phyloP scores from a whole-genome alignment of 2,329 filamentous ascomycete species.

The Botrytis deweyae region DNA sequence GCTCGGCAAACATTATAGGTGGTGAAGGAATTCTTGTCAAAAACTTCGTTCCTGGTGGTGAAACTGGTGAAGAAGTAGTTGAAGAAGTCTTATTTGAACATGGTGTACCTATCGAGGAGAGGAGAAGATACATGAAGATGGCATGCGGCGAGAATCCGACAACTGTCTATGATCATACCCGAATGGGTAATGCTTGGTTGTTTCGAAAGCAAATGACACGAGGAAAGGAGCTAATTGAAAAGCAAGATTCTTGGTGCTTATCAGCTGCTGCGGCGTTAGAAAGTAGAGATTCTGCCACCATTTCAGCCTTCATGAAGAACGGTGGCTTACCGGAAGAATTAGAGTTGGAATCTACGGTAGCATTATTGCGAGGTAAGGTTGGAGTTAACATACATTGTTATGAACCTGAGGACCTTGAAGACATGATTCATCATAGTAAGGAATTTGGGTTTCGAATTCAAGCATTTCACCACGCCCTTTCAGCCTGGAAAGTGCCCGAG shows the following conservation, averaged over 20 bases:
- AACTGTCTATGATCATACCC: constrained; percentile 41
- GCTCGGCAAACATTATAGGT: constrained; percentile 47
- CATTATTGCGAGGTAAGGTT: constrained; percentile 44
- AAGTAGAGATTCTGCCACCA: constrained; percentile 28
- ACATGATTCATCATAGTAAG: constrained; percentile 45
- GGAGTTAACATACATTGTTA: constrained; percentile 49
- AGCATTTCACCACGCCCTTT: constrained; percentile 45
- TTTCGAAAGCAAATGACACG: constrained; percentile 44
- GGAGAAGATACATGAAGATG: constrained; percentile 47
- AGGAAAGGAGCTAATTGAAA: constrained; percentile 41
- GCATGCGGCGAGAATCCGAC: constrained; percentile 50
- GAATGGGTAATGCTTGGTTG: constrained; percentile 45
- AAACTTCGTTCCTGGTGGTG: constrained; percentile 42
- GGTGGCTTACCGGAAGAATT: constrained; percentile 40
- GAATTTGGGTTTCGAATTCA: constrained; percentile 46
- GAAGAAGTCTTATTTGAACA: constrained; percentile 46
- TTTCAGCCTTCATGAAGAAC: constrained; percentile 29
- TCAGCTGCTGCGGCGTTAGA: constrained; percentile 31
- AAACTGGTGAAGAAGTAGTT: constrained; percentile 42
- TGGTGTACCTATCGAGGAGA: constrained; percentile 39
- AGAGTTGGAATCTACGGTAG: constrained; percentile 44
- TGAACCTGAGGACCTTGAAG: constrained; percentile 46
- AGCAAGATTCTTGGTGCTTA: constrained; percentile 42
- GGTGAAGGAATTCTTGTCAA: constrained; percentile 47
- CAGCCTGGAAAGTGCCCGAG: constrained; percentile 44